Percentiles rank a stretch among this genome's conserved stretches.
Conservation (phyloP, 1,284 basidiomycete species). For the Sporisorium reilianum region DNA sequence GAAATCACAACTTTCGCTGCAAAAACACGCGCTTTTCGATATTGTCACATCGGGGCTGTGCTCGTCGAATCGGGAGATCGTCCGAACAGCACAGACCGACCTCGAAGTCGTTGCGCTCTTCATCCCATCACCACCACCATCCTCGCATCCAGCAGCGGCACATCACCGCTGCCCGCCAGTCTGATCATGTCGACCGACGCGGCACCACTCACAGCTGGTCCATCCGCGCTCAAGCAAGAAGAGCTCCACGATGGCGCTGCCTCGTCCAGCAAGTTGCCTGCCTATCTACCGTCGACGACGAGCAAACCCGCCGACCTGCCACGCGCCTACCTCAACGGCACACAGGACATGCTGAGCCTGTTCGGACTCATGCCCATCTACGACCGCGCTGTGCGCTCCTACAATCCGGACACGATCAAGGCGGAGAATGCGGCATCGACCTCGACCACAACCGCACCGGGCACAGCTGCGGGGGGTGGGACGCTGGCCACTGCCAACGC, state of each 20-base stretch:
- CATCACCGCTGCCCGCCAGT: no score
- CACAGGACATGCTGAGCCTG: constrained; percentile 56
- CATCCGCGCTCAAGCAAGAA: constrained; percentile 18
- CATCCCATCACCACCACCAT: neutral
- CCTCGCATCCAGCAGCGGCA: neutral
- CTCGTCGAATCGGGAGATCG: constrained; percentile 2
- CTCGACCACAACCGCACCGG: neutral
- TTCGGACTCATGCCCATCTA: constrained; percentile 61
- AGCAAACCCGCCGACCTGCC: constrained; percentile 35
- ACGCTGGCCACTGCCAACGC: neutral
- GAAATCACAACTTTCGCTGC: neutral
- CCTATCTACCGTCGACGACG: constrained; percentile 40
- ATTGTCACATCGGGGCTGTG: neutral
- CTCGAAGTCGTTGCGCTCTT: neutral
- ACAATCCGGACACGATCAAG: constrained; percentile 42
- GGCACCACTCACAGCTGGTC: neutral
- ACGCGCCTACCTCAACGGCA: constrained; percentile 51
- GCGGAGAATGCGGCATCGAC: constrained; percentile 16
- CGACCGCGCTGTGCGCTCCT: constrained; percentile 56
- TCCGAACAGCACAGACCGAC: constrained; percentile 11
- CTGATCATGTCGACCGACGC: constrained; percentile 21
- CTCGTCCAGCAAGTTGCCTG: constrained; percentile 19
- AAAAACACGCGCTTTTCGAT: constrained; percentile 9
- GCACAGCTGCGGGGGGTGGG: constrained; percentile 1
- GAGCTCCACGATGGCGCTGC: constrained; percentile 14